Conservation (phyloP, 176 grass and related monocot species). For the Puya raimondii region DNA sequence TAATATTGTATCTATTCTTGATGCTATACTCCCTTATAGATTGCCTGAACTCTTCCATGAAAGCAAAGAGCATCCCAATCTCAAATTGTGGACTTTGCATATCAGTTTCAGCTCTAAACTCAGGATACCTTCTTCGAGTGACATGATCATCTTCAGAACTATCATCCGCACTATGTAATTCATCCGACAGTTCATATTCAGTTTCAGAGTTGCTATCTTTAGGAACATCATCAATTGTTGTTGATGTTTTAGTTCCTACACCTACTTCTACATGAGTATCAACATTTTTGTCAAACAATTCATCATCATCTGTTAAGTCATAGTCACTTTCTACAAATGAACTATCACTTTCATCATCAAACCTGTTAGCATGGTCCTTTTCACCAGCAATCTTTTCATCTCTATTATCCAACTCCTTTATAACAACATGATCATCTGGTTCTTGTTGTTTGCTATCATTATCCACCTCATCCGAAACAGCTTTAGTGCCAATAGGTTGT, state of each 20-base stretch:
- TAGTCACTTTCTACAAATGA: constrained; percentile 4
- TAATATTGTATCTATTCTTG: constrained; percentile 6
- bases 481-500: no score
- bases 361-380: background rate
- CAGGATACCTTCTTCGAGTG: background rate
- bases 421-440: background rate
- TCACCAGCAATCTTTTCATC: background rate
- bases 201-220: constrained; percentile 1
- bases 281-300: background rate
- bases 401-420: background rate
- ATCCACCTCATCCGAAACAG: no score
- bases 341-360: constrained; percentile 6
- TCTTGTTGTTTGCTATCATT: background rate
- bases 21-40: constrained; percentile 6
- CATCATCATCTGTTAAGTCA: constrained; percentile 10
- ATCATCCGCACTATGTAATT: background rate
- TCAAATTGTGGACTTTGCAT: constrained; percentile 11
- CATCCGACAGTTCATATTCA: constrained; percentile 1
- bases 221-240: background rate
- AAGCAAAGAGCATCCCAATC: constrained; percentile 13
- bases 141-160: background rate
- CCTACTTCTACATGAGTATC: background rate
- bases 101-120: constrained; percentile 8
- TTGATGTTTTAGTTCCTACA: background rate
- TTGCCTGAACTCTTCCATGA: constrained; percentile 4